Evolutionary conservation across 78 protist genomes (phyloP), one percentile per base, ranked within the genome.

Genomic region (Bodo saltans): DNA sequence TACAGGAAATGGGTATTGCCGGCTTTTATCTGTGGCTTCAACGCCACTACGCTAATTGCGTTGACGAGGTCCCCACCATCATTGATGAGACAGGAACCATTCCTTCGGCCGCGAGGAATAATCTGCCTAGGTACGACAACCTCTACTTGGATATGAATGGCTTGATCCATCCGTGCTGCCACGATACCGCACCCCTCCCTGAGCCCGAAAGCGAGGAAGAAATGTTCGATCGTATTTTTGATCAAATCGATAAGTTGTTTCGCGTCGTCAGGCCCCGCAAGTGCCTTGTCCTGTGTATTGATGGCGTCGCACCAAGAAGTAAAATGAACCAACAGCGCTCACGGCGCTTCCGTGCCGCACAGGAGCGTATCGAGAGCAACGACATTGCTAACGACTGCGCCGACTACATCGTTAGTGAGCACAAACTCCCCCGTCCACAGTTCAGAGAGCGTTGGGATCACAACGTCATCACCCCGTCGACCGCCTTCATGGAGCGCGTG

Each of bases 101-200:
- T 17, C n/a, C 60, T 17, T 47, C 60, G n/a, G 60, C 60, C 60
- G 60, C 8, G n/a, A 8, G 73, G n/a, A 42, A 90, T 90, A 94
- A 93, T 34, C 96, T 94, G 0, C 0, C 68, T 26, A 95, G 92
- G 68, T 95, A 71, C 81, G 99, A 99, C 89, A 91, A 90, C 84
- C 90, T 99, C 30, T 99, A 99, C 84, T 90, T 99, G n/a, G 99
- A 99, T 72, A 94, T 99, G 99, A 98, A 99, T 89, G 99, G 98
- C 60, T 88, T 98, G 75, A 95, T 98, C 73, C 99, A 99, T 80
- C 95, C 95, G 2, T 94, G 99, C 87, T 74, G 88, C 74, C 99
- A 95, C 85, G 95, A 25, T 34, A 23, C 47, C 27, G 83, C 11
- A 23, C 40, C 33, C 0, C 78, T 29, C 30, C 85, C 89, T 28